phyloP scores from a whole-genome alignment of 1,284 basidiomycete species.

The Ustilago shanxiensis region DNA sequence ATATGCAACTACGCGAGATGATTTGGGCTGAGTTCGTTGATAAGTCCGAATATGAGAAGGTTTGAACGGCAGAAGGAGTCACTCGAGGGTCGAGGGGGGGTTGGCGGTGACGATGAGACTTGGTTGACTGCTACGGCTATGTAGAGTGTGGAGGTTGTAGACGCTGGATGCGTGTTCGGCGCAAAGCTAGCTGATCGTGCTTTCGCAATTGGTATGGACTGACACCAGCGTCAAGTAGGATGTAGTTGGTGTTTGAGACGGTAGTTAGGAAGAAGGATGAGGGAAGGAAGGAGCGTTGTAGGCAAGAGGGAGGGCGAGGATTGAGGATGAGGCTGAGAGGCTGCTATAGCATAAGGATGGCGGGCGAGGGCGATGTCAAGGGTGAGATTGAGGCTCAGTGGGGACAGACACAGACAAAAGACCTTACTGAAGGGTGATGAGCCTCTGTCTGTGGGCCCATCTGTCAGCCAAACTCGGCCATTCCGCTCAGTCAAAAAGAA shows the following conservation, averaged over 20 bases:
- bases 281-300: too few relatives aligned
- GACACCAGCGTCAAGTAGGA: neutral
- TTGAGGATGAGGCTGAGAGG: neutral
- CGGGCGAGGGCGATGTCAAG: neutral
- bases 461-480: constrained; percentile 1
- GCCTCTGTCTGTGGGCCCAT: neutral
- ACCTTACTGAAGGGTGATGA: neutral
- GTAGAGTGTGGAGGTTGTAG: neutral
- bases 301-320: neutral
- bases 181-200: neutral
- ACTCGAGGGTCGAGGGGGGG: too few relatives aligned
- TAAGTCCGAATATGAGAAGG: neutral
- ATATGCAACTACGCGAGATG: neutral
- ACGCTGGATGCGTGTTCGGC: neutral
- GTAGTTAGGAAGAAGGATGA: neutral
- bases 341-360: too few relatives aligned
- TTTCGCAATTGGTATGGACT: neutral
- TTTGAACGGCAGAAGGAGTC: neutral
- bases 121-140: neutral
- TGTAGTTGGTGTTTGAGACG: neutral
- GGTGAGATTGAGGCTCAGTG: neutral
- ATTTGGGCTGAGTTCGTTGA: neutral
- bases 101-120: neutral
- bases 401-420: neutral
- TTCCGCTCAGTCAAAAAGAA: constrained; percentile 1